These are phyloP conservation scores for Brassica juncea DNA, from an alignment of 345 rosid genomes.

Conservation along the genomic window DNA sequence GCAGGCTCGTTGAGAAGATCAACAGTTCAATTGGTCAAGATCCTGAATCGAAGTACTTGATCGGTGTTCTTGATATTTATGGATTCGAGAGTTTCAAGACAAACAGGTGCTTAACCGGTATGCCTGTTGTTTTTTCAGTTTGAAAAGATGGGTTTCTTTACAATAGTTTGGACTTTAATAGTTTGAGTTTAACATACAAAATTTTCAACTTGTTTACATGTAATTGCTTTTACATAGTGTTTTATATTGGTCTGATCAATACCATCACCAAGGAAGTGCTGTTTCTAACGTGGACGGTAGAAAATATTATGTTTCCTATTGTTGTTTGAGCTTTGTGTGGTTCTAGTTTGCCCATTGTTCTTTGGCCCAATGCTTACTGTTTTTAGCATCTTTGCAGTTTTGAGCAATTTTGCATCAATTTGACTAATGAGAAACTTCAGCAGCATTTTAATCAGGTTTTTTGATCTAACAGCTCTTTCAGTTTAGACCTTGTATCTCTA, in stretches of 20 bases:
- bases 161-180: background rate
- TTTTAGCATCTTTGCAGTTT: slow-evolving; percentile 60
- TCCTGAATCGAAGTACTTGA: slow-evolving; percentile 79
- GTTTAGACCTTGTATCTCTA: slow-evolving; percentile 15
- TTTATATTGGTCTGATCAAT: slow-evolving; percentile 16
- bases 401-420: slow-evolving; percentile 99
- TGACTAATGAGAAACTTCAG: slow-evolving; percentile 98
- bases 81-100: slow-evolving; percentile 99
- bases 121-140: slow-evolving; percentile 52
- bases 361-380: slow-evolving; percentile 35
- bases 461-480: slow-evolving; percentile 21
- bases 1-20: slow-evolving; percentile 93
- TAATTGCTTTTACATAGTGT: slow-evolving; percentile 14
- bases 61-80: slow-evolving; percentile 97
- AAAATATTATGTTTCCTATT: slow-evolving; percentile 11
- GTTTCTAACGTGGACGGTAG: slow-evolving; percentile 6
- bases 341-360: background rate
- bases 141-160: slow-evolving; percentile 43
- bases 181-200: background rate
- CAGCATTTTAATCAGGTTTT: slow-evolving; percentile 98
- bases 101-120: slow-evolving; percentile 95
- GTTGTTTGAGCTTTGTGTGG: slow-evolving; percentile 19
- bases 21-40: slow-evolving; percentile 96
- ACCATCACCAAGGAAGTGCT: slow-evolving; percentile 29
- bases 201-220: background rate